Evolutionary conservation across 495 filamentous ascomycete genomes (phyloP).

Genomic region (Penicillium maclennaniae): DNA sequence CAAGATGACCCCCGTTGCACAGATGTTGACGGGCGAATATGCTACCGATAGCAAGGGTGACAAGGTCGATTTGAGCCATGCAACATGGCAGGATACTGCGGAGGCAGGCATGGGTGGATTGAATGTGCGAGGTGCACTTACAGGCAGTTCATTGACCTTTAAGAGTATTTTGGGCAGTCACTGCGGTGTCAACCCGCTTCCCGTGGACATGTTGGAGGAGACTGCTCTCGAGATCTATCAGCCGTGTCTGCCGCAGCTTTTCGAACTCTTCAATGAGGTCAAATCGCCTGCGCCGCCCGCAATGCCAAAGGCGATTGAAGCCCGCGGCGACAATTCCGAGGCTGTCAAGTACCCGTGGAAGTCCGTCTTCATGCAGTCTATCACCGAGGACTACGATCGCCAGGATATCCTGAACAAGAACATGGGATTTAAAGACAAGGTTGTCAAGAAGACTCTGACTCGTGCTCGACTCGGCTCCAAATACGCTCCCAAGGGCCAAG

Average conservation of each 20-base stretch:
- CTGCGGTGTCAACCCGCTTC: constrained; percentile 42
- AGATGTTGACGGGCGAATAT: constrained; percentile 42
- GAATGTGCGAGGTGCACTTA: constrained; percentile 40
- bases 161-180: constrained; percentile 44
- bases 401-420: constrained; percentile 33
- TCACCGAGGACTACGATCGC: constrained; percentile 45
- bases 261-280: constrained; percentile 39
- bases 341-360: constrained; percentile 33
- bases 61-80: constrained; percentile 20
- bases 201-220: constrained; percentile 45
- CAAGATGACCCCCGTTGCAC: constrained; percentile 34
- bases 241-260: constrained; percentile 43
- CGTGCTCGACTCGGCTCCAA: constrained; percentile 18
- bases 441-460: constrained; percentile 32
- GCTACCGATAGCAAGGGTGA: constrained; percentile 31
- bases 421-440: constrained; percentile 38
- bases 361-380: constrained; percentile 44
- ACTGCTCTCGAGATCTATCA: constrained; percentile 41
- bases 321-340: constrained; percentile 7
- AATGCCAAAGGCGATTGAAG: constrained; percentile 1
- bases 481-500: constrained; percentile 27
- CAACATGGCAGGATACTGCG: constrained; percentile 21
- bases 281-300: constrained; percentile 9
- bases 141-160: constrained; percentile 43
- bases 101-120: constrained; percentile 37